Evolutionary conservation across 2,329 filamentous ascomycete genomes (phyloP), one percentile per base, ranked within the genome.

Genomic region (Phoma herbarum): DNA sequence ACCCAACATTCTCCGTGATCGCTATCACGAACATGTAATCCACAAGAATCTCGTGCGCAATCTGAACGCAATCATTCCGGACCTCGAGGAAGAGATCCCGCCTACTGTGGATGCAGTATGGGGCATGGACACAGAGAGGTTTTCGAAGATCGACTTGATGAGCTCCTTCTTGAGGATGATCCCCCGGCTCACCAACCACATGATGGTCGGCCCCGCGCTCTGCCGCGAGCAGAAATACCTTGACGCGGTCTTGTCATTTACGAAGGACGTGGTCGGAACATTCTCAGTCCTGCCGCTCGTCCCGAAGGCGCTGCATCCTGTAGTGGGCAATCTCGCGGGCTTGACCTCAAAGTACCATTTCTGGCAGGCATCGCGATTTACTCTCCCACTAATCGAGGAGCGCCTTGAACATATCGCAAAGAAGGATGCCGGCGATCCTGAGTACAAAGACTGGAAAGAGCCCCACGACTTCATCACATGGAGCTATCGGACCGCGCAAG

Each of bases 391-490:
- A n/a, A 83, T 88, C 56, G 66, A 77, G 28, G 68, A 82, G 63
- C 82, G 85, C 1, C 74, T 86, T 9, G 66, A 76, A 11, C 77
- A 82, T 48, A 80, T 86, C 67, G 65, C 69, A 25, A 78, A 75
- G 50, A 80, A 81, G 50, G 68, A 71, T 16, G 76, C 77, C 2
- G 75, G 73, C 0, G 79, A 84, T 26, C 71, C 79, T 1, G 76
- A 72, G 2, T 79, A 77, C 53, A 77, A 80, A 23, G 20, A 48
- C 22, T 82, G 78, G 75, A 64, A 73, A 3, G 78, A 81, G 7
- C 83, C 84, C 0, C 84, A 86, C 46, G 85, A 87, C 72, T 85
- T 83, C 64, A 74, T 87, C 26, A 85, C 82, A 5, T 88, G 85
- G 86, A 77, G 79, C 44, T 84, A 87, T 55, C 79, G 81, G 16